Percentiles rank a stretch among this genome's conserved stretches.
Evolutionary conservation across 2,329 filamentous ascomycete genomes (phyloP).

Genomic region (Rhynchosporium graminicola): DNA sequence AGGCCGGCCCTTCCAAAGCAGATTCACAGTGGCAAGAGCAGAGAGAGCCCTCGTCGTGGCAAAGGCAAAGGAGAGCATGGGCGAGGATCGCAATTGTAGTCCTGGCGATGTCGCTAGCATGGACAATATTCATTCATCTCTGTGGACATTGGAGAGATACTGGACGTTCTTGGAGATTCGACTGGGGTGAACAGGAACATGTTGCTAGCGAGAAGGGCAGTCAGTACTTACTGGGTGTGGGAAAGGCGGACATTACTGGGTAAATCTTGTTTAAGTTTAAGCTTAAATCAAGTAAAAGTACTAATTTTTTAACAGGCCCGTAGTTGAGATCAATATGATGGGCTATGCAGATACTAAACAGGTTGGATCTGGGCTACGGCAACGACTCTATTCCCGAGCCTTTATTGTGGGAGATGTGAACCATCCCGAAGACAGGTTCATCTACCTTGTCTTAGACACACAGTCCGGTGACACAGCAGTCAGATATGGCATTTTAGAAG

Average conservation of each 20-base stretch:
- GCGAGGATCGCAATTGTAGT: slow-evolving; percentile 13
- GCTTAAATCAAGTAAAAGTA: background rate
- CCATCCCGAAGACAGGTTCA: slow-evolving; percentile 69
- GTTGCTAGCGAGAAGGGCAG: slow-evolving; percentile 23
- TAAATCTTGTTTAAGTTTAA: slow-evolving; percentile 38
- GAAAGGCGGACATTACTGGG: slow-evolving; percentile 74
- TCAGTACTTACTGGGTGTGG: slow-evolving; percentile 65
- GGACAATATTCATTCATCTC: slow-evolving; percentile 12
- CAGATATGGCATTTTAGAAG: slow-evolving; percentile 81
- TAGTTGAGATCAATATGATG: slow-evolving; percentile 88
- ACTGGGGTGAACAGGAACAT: background rate
- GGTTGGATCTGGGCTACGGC: slow-evolving; percentile 78
- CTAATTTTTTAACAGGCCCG: slow-evolving; percentile 55
- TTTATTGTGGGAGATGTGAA: slow-evolving; percentile 78
- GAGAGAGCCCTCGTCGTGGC: slow-evolving; percentile 13
- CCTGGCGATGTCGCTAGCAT: slow-evolving; percentile 21
- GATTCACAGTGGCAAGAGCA: slow-evolving; percentile 11
- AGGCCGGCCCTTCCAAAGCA: slow-evolving; percentile 33
- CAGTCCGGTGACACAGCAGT: slow-evolving; percentile 88
- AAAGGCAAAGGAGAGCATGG: slow-evolving; percentile 6
- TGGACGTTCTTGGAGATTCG: slow-evolving; percentile 15
- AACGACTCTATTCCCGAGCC: slow-evolving; percentile 83
- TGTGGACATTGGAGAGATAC: slow-evolving; percentile 9
- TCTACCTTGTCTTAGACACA: slow-evolving; percentile 86
- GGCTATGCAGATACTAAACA: slow-evolving; percentile 89